Conservation (phyloP, 116 monocot genomes). For the Posidonia oceanica region DNA sequence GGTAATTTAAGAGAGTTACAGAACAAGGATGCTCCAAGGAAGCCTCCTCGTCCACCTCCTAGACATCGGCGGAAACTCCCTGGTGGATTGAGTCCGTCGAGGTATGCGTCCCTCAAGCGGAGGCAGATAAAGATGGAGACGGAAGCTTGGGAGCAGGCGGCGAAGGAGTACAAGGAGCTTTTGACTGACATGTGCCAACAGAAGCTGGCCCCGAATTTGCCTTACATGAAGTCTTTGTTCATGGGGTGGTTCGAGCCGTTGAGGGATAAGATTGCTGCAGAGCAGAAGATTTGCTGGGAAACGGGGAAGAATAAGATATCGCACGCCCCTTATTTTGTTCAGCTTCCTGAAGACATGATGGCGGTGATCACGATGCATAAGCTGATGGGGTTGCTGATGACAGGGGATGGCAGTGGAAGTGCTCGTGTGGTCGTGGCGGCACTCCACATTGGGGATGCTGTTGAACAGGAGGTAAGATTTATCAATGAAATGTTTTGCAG, state of each 20-base stretch:
- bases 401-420: slow-evolving; percentile 43
- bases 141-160: slow-evolving; percentile 91
- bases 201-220: slow-evolving; percentile 84
- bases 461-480: slow-evolving; percentile 86
- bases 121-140: slow-evolving; percentile 88
- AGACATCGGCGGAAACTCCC: not conserved
- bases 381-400: slow-evolving; percentile 79
- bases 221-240: slow-evolving; percentile 84
- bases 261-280: slow-evolving; percentile 49
- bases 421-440: slow-evolving; percentile 74
- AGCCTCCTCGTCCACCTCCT: not conserved
- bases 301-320: slow-evolving; percentile 23
- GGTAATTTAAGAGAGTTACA: not conserved
- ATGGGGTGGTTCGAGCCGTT: slow-evolving; percentile 95
- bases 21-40: not conserved
- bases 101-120: slow-evolving; percentile 36
- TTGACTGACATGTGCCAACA: slow-evolving; percentile 77
- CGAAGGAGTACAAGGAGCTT: slow-evolving; percentile 82
- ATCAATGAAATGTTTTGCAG: no score
- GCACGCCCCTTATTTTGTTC: slow-evolving; percentile 31
- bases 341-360: slow-evolving; percentile 87
- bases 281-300: slow-evolving; percentile 48
- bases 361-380: slow-evolving; percentile 94
- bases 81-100: slow-evolving; percentile 20
- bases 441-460: slow-evolving; percentile 55